phyloP scores from a whole-genome alignment of 2,329 filamentous ascomycete genomes.

The Ambrosiella xylebori region DNA sequence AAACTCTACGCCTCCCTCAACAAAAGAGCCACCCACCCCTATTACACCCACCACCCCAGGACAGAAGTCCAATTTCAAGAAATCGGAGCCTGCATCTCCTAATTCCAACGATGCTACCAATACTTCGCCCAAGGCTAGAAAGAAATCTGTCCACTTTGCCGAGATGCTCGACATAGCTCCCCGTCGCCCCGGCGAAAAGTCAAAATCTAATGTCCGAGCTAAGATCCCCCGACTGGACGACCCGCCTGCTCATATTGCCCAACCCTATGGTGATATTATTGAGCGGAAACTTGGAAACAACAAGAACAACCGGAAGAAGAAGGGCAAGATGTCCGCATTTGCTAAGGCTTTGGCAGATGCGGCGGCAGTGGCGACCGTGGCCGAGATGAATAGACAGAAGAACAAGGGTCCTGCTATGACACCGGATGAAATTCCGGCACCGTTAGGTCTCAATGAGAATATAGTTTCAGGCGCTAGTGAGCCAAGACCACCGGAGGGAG shows the following conservation, averaged over 20 bases:
- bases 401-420: constrained; percentile 6
- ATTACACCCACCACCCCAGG: not conserved
- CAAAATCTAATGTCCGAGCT: constrained; percentile 4
- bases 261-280: constrained; percentile 36
- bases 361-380: not conserved
- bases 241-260: constrained; percentile 20
- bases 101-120: constrained; percentile 2
- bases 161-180: constrained; percentile 52
- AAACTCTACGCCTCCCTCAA: not conserved
- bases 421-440: constrained; percentile 8
- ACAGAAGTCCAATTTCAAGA: constrained; percentile 17
- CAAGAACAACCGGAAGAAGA: constrained; percentile 14
- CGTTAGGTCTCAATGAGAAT: constrained; percentile 9
- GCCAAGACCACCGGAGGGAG: constrained; percentile 21
- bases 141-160: constrained; percentile 72
- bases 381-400: not conserved
- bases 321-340: constrained; percentile 31
- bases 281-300: constrained; percentile 24
- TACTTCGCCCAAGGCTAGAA: constrained; percentile 18
- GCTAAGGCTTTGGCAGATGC: constrained; percentile 23
- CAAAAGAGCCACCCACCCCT: not conserved
- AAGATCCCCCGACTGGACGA: constrained; percentile 14
- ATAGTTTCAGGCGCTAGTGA: constrained; percentile 26
- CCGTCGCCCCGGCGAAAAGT: constrained; percentile 15
- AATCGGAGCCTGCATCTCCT: constrained; percentile 14